phyloP scores from a whole-genome alignment of 495 filamentous ascomycete genomes.

The Penicillium ochrochloron region DNA sequence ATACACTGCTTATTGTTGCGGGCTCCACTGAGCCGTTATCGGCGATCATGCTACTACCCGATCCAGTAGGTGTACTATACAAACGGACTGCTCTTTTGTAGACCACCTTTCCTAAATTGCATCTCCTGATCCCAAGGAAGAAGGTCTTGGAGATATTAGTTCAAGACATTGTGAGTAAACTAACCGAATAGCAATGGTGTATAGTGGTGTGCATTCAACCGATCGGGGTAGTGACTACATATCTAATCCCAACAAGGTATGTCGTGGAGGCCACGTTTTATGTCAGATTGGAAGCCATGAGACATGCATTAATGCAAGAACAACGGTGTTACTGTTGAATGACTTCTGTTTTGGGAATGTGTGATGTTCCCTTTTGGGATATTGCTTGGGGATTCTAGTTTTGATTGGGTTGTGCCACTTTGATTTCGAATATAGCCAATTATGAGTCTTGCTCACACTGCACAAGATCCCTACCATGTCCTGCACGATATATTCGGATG shows the following conservation, averaged over 20 bases:
- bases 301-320: background rate
- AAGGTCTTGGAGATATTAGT: background rate
- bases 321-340: background rate
- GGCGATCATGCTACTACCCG: background rate
- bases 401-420: background rate
- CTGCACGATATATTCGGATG: background rate
- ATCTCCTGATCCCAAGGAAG: background rate
- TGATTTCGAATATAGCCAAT: background rate
- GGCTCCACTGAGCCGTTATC: background rate
- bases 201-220: background rate
- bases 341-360: background rate
- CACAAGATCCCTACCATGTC: slow-evolving; percentile 4
- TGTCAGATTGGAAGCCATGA: slow-evolving; percentile 4
- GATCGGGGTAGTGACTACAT: background rate
- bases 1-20: background rate
- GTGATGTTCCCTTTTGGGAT: background rate
- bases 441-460: background rate
- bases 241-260: background rate
- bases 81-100: background rate
- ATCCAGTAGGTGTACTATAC: background rate
- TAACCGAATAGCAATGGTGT: background rate
- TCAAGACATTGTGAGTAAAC: background rate
- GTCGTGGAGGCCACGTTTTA: slow-evolving; percentile 13
- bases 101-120: background rate
- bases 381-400: background rate